These are phyloP conservation scores for Pezicula carpinea DNA, from an alignment of 2,329 filamentous ascomycete genomes.

Conservation along the genomic window DNA sequence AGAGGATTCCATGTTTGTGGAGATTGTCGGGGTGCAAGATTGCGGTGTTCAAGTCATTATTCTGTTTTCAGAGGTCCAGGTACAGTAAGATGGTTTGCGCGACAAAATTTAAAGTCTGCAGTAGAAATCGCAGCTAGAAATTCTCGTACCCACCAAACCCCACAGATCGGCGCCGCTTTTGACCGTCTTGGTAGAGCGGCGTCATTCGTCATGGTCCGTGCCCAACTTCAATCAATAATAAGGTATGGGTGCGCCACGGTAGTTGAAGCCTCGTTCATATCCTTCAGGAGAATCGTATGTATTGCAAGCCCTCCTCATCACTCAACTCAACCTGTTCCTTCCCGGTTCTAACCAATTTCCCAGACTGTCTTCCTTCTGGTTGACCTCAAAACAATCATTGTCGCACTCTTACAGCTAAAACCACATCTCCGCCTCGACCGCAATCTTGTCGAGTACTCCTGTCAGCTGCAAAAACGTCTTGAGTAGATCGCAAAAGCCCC, in stretches of 20 bases:
- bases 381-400: too few relatives aligned
- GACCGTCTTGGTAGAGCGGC: background rate
- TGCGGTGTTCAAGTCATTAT: background rate
- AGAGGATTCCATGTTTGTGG: conserved; percentile 43
- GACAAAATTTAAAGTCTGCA: background rate
- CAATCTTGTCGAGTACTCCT: conserved; percentile 15
- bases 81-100: background rate
- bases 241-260: too few relatives aligned
- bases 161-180: background rate
- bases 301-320: too few relatives aligned
- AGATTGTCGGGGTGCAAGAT: background rate
- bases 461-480: too few relatives aligned
- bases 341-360: too few relatives aligned
- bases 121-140: background rate
- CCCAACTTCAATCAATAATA: too few relatives aligned
- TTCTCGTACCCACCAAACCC: background rate
- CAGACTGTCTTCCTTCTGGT: too few relatives aligned
- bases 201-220: background rate
- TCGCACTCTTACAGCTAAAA: background rate
- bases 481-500: too few relatives aligned
- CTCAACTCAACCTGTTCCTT: too few relatives aligned
- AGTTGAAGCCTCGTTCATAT: too few relatives aligned
- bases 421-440: background rate
- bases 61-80: background rate
- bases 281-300: too few relatives aligned